Percentiles rank a stretch among this genome's conserved stretches.
Conservation (phyloP, 2,329 filamentous ascomycete species). For the Pseudovirgaria hyperparasitica region DNA sequence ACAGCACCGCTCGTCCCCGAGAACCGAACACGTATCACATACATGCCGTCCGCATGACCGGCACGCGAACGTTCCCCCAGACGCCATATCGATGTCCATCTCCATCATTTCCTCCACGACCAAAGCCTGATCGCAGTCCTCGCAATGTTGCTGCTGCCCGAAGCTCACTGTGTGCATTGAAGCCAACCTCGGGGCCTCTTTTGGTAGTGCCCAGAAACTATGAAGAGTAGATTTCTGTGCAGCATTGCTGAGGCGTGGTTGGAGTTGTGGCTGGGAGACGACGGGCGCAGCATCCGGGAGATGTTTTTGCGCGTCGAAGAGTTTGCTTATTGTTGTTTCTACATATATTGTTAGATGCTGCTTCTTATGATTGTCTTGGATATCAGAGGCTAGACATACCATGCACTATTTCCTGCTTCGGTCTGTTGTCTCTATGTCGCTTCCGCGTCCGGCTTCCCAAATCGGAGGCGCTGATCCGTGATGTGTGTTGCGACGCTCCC, state of each 20-base stretch:
- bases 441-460: constrained; percentile 47
- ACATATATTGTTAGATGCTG: constrained; percentile 8
- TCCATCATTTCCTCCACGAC: constrained; percentile 13
- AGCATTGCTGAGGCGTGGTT: constrained; percentile 8
- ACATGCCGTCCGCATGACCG: constrained; percentile 24
- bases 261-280: constrained; percentile 10
- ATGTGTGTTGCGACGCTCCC: constrained; percentile 7
- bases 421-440: constrained; percentile 44
- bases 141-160: constrained; percentile 15
- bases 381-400: constrained; percentile 24
- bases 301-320: constrained; percentile 31
- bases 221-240: constrained; percentile 34
- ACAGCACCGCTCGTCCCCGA: constrained; percentile 24
- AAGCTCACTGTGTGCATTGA: constrained; percentile 6
- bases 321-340: constrained; percentile 33
- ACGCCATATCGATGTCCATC: constrained; percentile 23
- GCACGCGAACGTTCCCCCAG: constrained; percentile 22
- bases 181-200: constrained; percentile 14
- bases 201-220: constrained; percentile 32
- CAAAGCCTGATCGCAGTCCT: constrained; percentile 31
- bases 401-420: constrained; percentile 42
- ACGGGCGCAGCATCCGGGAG: constrained; percentile 17
- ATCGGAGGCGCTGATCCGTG: constrained; percentile 16
- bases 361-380: background rate
- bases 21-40: constrained; percentile 30